Base-by-base conservation (phyloP, 78 protist genomes). In the Chrysochromulina parva region DNA sequence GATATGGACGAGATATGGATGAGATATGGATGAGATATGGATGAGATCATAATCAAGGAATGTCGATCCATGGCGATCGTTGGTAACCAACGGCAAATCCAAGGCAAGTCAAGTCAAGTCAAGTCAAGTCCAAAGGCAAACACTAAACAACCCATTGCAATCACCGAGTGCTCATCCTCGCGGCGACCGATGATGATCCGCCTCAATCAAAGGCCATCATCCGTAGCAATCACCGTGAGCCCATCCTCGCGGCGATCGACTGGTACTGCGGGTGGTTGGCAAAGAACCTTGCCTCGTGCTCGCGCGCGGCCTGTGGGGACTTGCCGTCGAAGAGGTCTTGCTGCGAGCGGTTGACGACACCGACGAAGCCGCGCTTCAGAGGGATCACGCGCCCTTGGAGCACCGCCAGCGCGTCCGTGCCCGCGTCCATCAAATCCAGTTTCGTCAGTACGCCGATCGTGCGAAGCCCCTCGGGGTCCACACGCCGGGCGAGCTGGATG, bases 391-490 rank as follows among this genome's bases (percentile, higher is more conserved):
- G 22, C 57, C 94, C 94, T 26, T 2, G n/a, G 54, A 94, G 94
- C 14, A 91, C 73, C 13, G 86, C 53, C 73, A 0, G 3, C 11
- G 93, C 94, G 58, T 91, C 93, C 24, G 95, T 92, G 22, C 95
- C 95, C 1, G 11, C 26, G 82, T 94, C 95, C 93, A 94, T 85
- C 87, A 94, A 78, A 82, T 94, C 95, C 19, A 94, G 57, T 47
- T 94, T 94, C 14, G 95, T 94, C 24, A 93, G 22, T 66, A 93
- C 94, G 26, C 93, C 95, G 80, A 93, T 22, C 22, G 95, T 93
- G 53, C 95, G 88, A 20, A 84, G 54, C 16, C 95, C 96, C 0
- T 90, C 74, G 6, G 98, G 98, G 90, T 98, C 99, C 11, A 97
- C 97, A 0, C 81, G 71, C 48, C 89, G 52, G 4, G 99, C 98